These are phyloP conservation scores for Climacium dendroides DNA, from an alignment of 225 moss, liverwort and hornwort species.

Conservation along the genomic window DNA sequence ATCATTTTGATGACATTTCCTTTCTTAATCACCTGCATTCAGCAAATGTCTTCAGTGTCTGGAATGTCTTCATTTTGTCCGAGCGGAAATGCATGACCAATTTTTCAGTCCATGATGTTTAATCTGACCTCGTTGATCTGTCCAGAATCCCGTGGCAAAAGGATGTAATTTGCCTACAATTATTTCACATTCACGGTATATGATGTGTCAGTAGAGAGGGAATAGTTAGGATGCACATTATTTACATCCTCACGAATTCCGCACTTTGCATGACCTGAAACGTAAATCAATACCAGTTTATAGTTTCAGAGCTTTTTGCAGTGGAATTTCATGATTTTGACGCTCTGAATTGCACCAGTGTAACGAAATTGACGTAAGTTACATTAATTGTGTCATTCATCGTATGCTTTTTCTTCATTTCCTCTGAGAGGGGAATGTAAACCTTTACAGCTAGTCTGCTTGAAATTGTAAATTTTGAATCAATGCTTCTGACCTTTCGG, in stretches of 20 bases:
- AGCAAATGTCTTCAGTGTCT: no score
- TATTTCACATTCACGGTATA: not conserved
- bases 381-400: not conserved
- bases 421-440: not conserved
- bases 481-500: not conserved
- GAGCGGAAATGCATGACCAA: no score
- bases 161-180: not conserved
- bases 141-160: not conserved
- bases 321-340: not conserved
- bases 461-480: not conserved
- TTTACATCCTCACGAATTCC: not conserved
- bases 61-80: no score
- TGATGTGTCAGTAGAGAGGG: not conserved
- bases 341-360: no score
- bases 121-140: no score
- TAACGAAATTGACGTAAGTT: not conserved
- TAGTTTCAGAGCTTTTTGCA: not conserved
- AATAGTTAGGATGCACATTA: not conserved
- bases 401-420: not conserved
- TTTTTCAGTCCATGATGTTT: no score
- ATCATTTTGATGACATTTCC: no score
- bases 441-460: not conserved
- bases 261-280: not conserved
- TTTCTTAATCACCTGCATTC: no score
- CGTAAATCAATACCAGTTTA: not conserved